phyloP scores from a whole-genome alignment of 345 rosid genomes.

The Dipteronia sinensis region DNA sequence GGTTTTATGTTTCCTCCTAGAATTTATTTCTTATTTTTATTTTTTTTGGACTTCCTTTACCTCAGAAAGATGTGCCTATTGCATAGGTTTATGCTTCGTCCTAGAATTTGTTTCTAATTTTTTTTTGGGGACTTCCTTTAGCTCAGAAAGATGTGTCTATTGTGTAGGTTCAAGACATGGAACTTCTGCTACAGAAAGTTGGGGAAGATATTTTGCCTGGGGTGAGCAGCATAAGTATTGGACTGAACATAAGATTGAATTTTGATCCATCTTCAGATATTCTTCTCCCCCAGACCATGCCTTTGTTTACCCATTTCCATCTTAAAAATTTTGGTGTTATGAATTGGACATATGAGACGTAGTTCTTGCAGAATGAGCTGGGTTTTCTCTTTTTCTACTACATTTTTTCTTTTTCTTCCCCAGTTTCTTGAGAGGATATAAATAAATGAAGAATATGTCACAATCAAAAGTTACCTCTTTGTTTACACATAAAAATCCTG shows the following conservation, averaged over 20 bases:
- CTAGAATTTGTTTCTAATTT: neutral
- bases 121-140: constrained; percentile 10
- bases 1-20: constrained; percentile 24
- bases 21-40: neutral
- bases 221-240: constrained; percentile 45
- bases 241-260: constrained; percentile 3
- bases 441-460: too few species aligned
- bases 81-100: constrained; percentile 47
- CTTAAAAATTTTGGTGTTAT: constrained; percentile 1
- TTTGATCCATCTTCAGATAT: neutral
- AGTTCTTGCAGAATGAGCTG: neutral
- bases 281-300: constrained; percentile 2
- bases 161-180: constrained; percentile 83
- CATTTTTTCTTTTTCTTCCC: too few species aligned
- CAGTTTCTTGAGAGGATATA: too few species aligned
- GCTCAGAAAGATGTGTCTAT: constrained; percentile 17
- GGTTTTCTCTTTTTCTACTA: too few species aligned
- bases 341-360: neutral
- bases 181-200: constrained; percentile 64
- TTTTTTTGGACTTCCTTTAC: neutral
- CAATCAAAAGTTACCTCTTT: too few species aligned
- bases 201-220: constrained; percentile 79
- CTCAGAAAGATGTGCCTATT: constrained; percentile 19
- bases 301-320: neutral
- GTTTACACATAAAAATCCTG: too few species aligned